A percentile compares a stretch with the other conserved stretches of the same genome.
phyloP scores from a whole-genome alignment of 345 rosid species.

The Triadica sebifera region DNA sequence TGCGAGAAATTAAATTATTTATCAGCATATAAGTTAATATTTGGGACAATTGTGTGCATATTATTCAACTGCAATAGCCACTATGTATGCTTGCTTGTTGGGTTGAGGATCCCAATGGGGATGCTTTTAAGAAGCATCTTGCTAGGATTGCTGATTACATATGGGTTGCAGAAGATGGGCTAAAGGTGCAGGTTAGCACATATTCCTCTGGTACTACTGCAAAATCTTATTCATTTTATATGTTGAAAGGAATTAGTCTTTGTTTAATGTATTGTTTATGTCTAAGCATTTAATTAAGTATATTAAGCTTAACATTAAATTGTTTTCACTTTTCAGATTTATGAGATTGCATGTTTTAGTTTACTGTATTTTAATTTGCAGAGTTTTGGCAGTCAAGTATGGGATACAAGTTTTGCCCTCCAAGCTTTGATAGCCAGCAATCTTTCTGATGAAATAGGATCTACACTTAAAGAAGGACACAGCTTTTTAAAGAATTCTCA shows the following conservation, averaged over 20 bases:
- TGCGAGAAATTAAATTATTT: not conserved
- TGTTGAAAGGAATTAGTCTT: no score
- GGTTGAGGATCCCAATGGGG: constrained; percentile 61
- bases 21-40: no score
- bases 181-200: constrained; percentile 48
- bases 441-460: constrained; percentile 7
- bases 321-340: no score
- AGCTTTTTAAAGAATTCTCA: constrained; percentile 21
- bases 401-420: constrained; percentile 22
- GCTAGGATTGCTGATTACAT: constrained; percentile 46
- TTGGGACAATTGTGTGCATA: not conserved
- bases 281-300: no score
- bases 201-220: no score
- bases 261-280: no score
- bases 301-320: no score
- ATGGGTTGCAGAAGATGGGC: constrained; percentile 72
- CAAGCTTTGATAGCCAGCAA: constrained; percentile 21
- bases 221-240: no score
- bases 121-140: constrained; percentile 51
- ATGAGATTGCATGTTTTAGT: no score
- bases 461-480: constrained; percentile 17
- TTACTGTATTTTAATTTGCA: not conserved
- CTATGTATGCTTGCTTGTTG: constrained; percentile 63
- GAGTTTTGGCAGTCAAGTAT: constrained; percentile 24
- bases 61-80: constrained; percentile 21